Conservation (phyloP, 2,329 filamentous ascomycete genomes). For the Ophiobolus disseminans region DNA sequence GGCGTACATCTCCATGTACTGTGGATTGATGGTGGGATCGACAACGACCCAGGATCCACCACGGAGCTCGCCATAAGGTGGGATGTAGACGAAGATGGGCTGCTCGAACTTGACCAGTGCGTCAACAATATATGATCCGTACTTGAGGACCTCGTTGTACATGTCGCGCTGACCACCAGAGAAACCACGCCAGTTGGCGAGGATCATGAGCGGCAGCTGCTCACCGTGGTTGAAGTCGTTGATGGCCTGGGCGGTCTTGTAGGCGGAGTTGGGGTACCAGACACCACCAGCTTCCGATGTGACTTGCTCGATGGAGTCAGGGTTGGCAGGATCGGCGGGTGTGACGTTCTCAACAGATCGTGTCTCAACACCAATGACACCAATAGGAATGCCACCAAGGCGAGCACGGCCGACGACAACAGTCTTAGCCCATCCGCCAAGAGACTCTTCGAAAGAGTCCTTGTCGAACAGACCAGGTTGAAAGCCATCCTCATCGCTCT, state of each 20-base stretch:
- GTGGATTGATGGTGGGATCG: conserved; percentile 96
- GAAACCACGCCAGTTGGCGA: conserved; percentile 99
- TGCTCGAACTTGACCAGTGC: conserved; percentile 98
- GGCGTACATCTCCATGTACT: conserved; percentile 99
- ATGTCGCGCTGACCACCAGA: conserved; percentile 99
- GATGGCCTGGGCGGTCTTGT: conserved; percentile 99
- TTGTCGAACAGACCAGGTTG: conserved; percentile 93
- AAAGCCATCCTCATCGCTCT: conserved; percentile 85
- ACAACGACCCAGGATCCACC: conserved; percentile 99
- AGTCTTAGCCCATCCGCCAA: conserved; percentile 95
- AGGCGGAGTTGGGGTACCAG: conserved; percentile 99
- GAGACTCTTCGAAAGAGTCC: conserved; percentile 94
- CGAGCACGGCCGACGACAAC: conserved; percentile 96
- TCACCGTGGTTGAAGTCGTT: conserved; percentile 99
- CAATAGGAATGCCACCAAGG: conserved; percentile 95
- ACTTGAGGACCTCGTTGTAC: conserved; percentile 99
- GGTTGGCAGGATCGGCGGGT: conserved; percentile 95
- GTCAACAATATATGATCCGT: conserved; percentile 98
- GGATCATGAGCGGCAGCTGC: conserved; percentile 97
- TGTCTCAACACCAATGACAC: conserved; percentile 97
- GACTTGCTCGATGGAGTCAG: conserved; percentile 96
- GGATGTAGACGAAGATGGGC: conserved; percentile 98
- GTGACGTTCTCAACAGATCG: conserved; percentile 96
- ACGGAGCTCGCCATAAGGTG: conserved; percentile 93
- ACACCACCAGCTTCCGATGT: conserved; percentile 95